A percentile compares a stretch with the other conserved stretches of the same genome.
Evolutionary conservation across 768 basidiomycete genomes (phyloP).

Genomic region (Gymnopilus dilepis): DNA sequence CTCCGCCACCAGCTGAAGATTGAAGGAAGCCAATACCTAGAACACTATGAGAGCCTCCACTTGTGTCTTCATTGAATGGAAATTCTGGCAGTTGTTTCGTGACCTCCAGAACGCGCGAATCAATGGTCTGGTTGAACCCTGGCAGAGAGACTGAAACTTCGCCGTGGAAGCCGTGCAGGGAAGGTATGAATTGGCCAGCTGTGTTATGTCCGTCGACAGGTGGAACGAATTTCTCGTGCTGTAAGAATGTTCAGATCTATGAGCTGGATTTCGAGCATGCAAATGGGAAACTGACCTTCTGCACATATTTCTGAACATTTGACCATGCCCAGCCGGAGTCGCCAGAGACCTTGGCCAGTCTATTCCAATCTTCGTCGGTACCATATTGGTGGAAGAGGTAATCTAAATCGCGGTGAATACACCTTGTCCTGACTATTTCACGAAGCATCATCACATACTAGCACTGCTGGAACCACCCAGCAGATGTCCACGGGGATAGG

Average conservation of each 20-base stretch:
- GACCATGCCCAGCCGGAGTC: conserved; percentile 44
- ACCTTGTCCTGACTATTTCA: not conserved
- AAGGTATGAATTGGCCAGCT: conserved; percentile 41
- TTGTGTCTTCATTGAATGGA: conserved; percentile 40
- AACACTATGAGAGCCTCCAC: conserved; percentile 32
- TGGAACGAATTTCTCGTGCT: conserved; percentile 43
- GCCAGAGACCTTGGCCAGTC: conserved; percentile 30
- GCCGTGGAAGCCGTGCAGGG: conserved; percentile 42
- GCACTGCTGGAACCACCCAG: conserved; percentile 13
- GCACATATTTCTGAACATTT: conserved; percentile 36
- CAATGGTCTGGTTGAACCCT: conserved; percentile 34
- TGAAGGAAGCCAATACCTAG: conserved; percentile 43
- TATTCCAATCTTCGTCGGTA: conserved; percentile 34
- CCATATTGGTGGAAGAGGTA: conserved; percentile 41
- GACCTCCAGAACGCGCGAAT: conserved; percentile 41
- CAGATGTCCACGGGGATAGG: conserved; percentile 11
- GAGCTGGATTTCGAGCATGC: conserved; percentile 9
- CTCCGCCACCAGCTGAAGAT: conserved; percentile 35
- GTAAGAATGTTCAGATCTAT: not conserved
- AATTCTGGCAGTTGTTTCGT: conserved; percentile 37
- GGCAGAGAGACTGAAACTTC: conserved; percentile 37
- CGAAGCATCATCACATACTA: conserved; percentile 4
- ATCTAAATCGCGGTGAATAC: conserved; percentile 23
- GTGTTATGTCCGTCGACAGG: conserved; percentile 46
- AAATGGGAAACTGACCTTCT: conserved; percentile 26